Percentiles rank a stretch among this genome's conserved stretches.
Evolutionary conservation across 371 early-diverging fungal species (phyloP).

Genomic region (Mucor ambiguus): DNA sequence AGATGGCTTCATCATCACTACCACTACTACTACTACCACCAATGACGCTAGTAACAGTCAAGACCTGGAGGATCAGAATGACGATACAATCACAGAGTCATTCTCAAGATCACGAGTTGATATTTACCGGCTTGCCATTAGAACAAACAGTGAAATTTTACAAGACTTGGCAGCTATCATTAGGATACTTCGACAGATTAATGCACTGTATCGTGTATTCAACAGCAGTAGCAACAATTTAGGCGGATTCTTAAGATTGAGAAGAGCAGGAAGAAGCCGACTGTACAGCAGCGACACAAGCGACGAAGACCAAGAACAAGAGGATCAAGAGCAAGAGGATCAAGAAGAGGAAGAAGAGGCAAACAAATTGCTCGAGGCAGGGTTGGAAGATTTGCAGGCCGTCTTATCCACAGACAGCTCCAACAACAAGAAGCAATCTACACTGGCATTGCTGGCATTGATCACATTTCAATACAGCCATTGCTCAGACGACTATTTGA

Average conservation of each 20-base stretch:
- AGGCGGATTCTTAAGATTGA: background rate
- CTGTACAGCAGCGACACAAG: background rate
- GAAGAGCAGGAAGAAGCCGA: background rate
- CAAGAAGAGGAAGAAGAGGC: constrained; percentile 26
- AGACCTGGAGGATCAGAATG: constrained; percentile 11
- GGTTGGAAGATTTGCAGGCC: constrained; percentile 22
- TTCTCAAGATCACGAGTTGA: constrained; percentile 12
- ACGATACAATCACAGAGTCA: constrained; percentile 13
- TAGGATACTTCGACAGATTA: constrained; percentile 28
- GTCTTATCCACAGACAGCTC: constrained; percentile 19
- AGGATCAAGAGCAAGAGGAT: background rate
- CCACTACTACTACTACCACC: background rate
- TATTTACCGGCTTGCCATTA: constrained; percentile 18
- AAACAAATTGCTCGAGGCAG: constrained; percentile 22
- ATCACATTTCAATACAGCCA: constrained; percentile 19
- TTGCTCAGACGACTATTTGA: constrained; percentile 18
- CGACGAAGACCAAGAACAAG: background rate
- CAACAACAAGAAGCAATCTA: constrained; percentile 18
- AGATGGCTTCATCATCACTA: background rate
- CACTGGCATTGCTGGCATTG: constrained; percentile 23
- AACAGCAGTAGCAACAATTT: background rate
- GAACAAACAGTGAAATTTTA: constrained; percentile 24
- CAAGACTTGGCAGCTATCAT: constrained; percentile 30
- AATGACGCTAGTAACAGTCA: background rate
- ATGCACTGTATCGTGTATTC: constrained; percentile 22